phyloP scores from a whole-genome alignment of 495 filamentous ascomycete genomes.

The Daldinia caldariorum region DNA sequence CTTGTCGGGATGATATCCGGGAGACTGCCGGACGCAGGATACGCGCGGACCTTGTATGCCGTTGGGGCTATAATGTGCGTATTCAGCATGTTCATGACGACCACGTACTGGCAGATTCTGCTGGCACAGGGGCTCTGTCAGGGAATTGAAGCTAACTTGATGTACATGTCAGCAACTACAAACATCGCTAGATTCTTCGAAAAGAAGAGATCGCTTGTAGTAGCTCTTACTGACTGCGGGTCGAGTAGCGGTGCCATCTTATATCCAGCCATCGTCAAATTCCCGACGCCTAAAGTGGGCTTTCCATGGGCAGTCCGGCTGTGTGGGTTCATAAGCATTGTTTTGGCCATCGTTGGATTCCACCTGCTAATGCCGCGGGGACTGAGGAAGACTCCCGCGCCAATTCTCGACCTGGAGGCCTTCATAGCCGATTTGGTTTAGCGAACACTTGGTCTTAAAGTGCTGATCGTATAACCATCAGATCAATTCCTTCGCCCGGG shows the following conservation, averaged over 20 bases:
- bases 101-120: conserved; percentile 54
- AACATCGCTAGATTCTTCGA: conserved; percentile 55
- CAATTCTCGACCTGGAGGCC: conserved; percentile 52
- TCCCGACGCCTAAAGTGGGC: conserved; percentile 53
- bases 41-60: conserved; percentile 47
- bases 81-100: conserved; percentile 53
- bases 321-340: conserved; percentile 50
- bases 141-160: conserved; percentile 52
- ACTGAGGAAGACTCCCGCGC: conserved; percentile 45
- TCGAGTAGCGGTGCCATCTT: conserved; percentile 53
- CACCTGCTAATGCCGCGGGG: conserved; percentile 49
- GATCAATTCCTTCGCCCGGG: conserved; percentile 60
- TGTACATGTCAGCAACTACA: conserved; percentile 55
- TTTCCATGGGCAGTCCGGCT: conserved; percentile 57
- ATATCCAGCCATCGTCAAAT: conserved; percentile 54
- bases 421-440: conserved; percentile 29
- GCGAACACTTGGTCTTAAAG: not conserved
- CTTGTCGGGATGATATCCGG: conserved; percentile 52
- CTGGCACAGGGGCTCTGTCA: conserved; percentile 55
- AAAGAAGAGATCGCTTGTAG: conserved; percentile 49
- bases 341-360: conserved; percentile 44
- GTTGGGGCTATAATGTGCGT: conserved; percentile 47
- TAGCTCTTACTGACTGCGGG: conserved; percentile 54
- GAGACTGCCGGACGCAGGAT: conserved; percentile 53
- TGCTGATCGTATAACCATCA: conserved; percentile 51